Percentiles rank a stretch among this genome's conserved stretches.
Evolutionary conservation across 306 rosid genomes (phyloP).

Genomic region (Astragalus membranaceus): DNA sequence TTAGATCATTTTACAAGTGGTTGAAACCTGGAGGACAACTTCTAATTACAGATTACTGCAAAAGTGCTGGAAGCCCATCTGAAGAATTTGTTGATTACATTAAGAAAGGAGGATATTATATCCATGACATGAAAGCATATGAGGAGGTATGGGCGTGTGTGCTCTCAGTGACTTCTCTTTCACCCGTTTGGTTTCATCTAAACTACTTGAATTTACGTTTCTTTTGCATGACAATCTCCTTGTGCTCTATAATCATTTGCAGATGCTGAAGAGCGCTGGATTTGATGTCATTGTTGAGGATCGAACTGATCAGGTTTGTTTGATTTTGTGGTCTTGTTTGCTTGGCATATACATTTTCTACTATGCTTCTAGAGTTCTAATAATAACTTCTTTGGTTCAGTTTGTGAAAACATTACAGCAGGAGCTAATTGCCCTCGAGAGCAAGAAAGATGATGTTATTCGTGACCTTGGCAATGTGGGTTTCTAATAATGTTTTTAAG

Average conservation of each 20-base stretch:
- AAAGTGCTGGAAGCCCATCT: constrained; percentile 58
- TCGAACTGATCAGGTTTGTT: constrained; percentile 67
- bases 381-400: constrained; percentile 33
- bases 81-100: constrained; percentile 64
- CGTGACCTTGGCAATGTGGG: constrained; percentile 63
- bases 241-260: constrained; percentile 18
- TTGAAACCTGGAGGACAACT: constrained; percentile 91
- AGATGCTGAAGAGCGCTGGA: constrained; percentile 90
- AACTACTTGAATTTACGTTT: not conserved
- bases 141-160: constrained; percentile 46
- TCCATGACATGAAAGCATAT: constrained; percentile 57
- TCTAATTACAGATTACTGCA: constrained; percentile 84
- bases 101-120: constrained; percentile 71
- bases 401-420: constrained; percentile 52
- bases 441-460: constrained; percentile 54
- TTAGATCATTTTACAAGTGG: constrained; percentile 79
- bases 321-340: not conserved
- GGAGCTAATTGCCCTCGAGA: constrained; percentile 63
- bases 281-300: constrained; percentile 74
- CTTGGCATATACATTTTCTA: not conserved
- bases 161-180: not conserved
- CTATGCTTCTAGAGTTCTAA: constrained; percentile 10
- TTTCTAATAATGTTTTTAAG: constrained; percentile 14
- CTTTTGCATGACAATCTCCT: constrained; percentile 1
- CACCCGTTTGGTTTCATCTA: constrained; percentile 8